Conservation (phyloP, 371 early-diverging fungal species). For the Gilbertella persicaria region DNA sequence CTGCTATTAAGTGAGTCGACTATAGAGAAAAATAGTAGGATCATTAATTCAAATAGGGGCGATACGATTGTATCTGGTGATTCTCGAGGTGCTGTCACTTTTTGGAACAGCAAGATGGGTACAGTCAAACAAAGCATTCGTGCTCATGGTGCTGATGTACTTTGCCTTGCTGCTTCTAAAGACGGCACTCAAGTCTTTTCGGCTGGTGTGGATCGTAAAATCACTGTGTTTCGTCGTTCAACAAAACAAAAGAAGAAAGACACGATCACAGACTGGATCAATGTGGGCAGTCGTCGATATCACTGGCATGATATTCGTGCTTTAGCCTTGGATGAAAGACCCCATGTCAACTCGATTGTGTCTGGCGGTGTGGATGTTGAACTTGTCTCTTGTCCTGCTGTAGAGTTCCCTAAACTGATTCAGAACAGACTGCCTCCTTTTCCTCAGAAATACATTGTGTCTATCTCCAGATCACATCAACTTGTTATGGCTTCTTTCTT, state of each 20-base stretch:
- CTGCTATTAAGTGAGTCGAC: conserved; percentile 44
- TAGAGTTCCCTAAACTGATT: conserved; percentile 66
- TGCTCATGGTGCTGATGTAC: conserved; percentile 86
- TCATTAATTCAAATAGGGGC: conserved; percentile 31
- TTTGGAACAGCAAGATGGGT: conserved; percentile 79
- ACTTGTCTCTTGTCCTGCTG: conserved; percentile 67
- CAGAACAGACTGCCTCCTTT: conserved; percentile 76
- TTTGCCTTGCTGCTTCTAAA: conserved; percentile 71
- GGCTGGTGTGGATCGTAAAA: conserved; percentile 90
- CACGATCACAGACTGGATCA: conserved; percentile 61
- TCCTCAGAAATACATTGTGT: conserved; percentile 75
- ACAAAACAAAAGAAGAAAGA: conserved; percentile 23
- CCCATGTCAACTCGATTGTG: conserved; percentile 67
- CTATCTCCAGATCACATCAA: conserved; percentile 61
- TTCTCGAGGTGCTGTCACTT: conserved; percentile 85
- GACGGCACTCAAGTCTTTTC: conserved; percentile 78
- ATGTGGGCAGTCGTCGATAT: conserved; percentile 77
- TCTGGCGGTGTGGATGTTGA: conserved; percentile 86
- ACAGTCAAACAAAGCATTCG: conserved; percentile 70
- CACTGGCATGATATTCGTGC: conserved; percentile 94
- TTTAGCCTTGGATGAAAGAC: conserved; percentile 69
- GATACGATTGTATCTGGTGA: conserved; percentile 88
- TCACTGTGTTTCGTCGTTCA: conserved; percentile 65
- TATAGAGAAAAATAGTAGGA: not conserved
- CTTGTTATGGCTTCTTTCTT: conserved; percentile 61